Percentiles rank a stretch among this genome's conserved stretches.
Evolutionary conservation across 306 rosid genomes (phyloP).

Genomic region (Sechiopsis laciniata): DNA sequence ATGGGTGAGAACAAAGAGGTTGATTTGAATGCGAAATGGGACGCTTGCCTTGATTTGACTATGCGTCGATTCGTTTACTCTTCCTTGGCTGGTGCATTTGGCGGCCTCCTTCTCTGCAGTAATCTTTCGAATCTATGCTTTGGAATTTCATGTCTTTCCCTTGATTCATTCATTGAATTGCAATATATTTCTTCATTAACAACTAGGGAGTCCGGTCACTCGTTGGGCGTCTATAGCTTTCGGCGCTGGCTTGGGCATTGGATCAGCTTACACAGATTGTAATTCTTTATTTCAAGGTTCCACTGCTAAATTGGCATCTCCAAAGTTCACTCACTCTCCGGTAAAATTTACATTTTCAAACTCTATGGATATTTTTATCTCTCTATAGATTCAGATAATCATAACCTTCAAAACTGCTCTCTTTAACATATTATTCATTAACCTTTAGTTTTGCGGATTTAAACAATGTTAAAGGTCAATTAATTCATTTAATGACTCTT

Average conservation of each 20-base stretch:
- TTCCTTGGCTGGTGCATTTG: constrained; percentile 43
- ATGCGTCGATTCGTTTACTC: constrained; percentile 56
- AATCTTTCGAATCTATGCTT: background rate
- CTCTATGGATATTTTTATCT: too few species aligned
- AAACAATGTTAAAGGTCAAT: too few species aligned
- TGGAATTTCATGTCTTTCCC: too few species aligned
- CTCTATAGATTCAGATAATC: too few species aligned
- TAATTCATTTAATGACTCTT: too few species aligned
- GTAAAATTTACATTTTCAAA: constrained; percentile 19
- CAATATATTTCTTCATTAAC: background rate
- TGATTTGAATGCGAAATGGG: constrained; percentile 45
- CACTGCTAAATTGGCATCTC: constrained; percentile 38
- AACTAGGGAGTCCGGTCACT: constrained; percentile 70
- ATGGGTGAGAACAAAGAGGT: constrained; percentile 32
- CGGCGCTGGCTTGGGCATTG: constrained; percentile 83
- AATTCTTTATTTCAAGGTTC: constrained; percentile 53
- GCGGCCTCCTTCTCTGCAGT: constrained; percentile 50
- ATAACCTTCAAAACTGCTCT: too few species aligned
- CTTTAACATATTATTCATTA: too few species aligned
- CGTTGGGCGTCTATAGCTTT: constrained; percentile 89
- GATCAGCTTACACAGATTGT: constrained; percentile 78
- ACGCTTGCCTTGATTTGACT: constrained; percentile 50
- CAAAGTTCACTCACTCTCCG: constrained; percentile 37
- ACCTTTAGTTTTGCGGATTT: too few species aligned
- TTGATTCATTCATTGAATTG: too few species aligned